phyloP scores from a whole-genome alignment of 2,329 filamentous ascomycete genomes.

The Cladosporium sp. region DNA sequence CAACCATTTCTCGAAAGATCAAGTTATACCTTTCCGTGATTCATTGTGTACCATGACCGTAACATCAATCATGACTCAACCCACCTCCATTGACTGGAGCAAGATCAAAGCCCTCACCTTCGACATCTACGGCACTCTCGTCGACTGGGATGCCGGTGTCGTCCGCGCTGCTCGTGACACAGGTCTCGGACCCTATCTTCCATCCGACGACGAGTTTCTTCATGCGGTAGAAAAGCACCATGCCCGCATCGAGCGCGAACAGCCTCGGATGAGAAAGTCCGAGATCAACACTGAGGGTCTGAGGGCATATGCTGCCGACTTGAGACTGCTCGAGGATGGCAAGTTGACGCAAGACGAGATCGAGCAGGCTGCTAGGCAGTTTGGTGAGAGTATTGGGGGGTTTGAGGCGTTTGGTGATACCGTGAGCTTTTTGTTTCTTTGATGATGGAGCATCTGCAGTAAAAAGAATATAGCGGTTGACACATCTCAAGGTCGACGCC shows the following conservation, averaged over 20 bases:
- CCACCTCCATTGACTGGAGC: constrained; percentile 28
- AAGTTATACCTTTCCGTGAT: neutral
- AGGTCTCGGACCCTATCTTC: constrained; percentile 49
- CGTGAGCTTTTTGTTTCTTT: constrained; percentile 27
- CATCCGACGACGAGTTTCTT: constrained; percentile 45
- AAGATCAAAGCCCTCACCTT: constrained; percentile 60
- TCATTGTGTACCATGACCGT: neutral
- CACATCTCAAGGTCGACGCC: constrained; percentile 43
- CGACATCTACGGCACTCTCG: constrained; percentile 77
- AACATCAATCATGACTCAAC: constrained; percentile 2
- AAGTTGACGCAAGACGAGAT: constrained; percentile 48
- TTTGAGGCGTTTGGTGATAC: constrained; percentile 63
- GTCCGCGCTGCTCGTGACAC: constrained; percentile 50
- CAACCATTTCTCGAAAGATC: neutral
- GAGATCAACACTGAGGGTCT: constrained; percentile 46
- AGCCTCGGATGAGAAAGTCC: constrained; percentile 61
- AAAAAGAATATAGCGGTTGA: neutral
- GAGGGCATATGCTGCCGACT: constrained; percentile 31
- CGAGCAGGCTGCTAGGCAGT: constrained; percentile 46
- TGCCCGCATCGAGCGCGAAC: constrained; percentile 51
- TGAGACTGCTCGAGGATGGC: constrained; percentile 51
- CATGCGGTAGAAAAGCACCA: constrained; percentile 50
- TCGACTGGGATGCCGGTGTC: constrained; percentile 73
- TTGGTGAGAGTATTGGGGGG: constrained; percentile 53
- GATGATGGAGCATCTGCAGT: neutral